phyloP scores from a whole-genome alignment of 257 asterid genomes.

The Solanum etuberosum region DNA sequence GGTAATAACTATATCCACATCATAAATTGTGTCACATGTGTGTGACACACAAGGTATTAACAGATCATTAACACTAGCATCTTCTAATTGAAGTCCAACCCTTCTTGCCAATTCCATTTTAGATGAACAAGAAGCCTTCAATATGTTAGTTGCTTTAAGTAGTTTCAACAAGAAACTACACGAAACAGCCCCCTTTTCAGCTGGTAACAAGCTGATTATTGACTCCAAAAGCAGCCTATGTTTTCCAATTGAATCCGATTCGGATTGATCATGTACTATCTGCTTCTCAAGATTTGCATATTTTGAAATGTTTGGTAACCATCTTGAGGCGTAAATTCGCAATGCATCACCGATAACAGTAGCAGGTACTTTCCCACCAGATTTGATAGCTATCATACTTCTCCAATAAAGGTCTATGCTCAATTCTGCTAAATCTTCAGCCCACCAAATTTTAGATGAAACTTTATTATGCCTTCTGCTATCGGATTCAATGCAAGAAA shows the following conservation, averaged over 20 bases:
- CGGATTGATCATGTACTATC: not conserved
- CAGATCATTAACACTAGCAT: constrained; percentile 60
- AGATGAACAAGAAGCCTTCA: constrained; percentile 59
- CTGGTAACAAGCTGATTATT: constrained; percentile 64
- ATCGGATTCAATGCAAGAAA: constrained; percentile 55
- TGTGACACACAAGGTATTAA: constrained; percentile 42
- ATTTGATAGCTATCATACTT: constrained; percentile 66
- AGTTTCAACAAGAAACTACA: constrained; percentile 71
- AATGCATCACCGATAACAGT: constrained; percentile 65
- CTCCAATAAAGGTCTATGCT: constrained; percentile 89
- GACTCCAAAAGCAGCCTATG: constrained; percentile 66
- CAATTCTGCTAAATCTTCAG: constrained; percentile 69
- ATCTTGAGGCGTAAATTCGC: constrained; percentile 54
- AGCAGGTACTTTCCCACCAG: constrained; percentile 56
- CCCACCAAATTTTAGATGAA: constrained; percentile 66
- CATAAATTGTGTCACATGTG: constrained; percentile 22
- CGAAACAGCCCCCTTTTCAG: constrained; percentile 62
- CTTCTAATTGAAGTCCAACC: constrained; percentile 63
- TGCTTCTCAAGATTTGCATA: constrained; percentile 15
- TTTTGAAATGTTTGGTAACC: constrained; percentile 56
- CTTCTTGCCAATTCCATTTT: constrained; percentile 54
- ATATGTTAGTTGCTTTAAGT: constrained; percentile 59
- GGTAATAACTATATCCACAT: constrained; percentile 54
- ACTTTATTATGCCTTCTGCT: constrained; percentile 26
- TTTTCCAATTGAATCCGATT: constrained; percentile 23